phyloP scores from a whole-genome alignment of 192 early-diverging fungal genomes.

The Gaertneriomyces sp. region DNA sequence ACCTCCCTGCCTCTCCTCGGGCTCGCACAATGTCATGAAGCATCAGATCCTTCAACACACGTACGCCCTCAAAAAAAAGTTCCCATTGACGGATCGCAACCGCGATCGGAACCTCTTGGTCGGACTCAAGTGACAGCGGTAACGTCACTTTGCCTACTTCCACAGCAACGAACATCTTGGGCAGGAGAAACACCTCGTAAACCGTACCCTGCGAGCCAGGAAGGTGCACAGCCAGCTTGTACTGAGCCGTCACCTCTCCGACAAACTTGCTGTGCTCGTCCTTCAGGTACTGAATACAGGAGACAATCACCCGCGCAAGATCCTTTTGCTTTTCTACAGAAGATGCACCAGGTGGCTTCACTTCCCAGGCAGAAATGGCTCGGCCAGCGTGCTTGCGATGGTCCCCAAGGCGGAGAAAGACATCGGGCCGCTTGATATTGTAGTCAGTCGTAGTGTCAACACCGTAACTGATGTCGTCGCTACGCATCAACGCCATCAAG shows the following conservation, averaged over 20 bases:
- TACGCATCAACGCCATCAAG: neutral
- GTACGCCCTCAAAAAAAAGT: neutral
- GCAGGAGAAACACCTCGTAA: conserved; percentile 8
- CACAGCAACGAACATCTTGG: conserved; percentile 8
- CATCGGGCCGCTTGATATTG: neutral
- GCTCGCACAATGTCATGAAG: neutral
- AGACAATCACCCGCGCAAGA: neutral
- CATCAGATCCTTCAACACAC: neutral
- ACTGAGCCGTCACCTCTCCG: neutral
- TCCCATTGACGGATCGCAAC: neutral
- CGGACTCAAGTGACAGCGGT: neutral
- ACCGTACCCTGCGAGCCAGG: neutral
- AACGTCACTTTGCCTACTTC: conserved; percentile 1
- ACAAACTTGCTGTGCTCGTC: neutral
- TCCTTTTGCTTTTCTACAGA: neutral
- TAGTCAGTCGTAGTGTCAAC: neutral
- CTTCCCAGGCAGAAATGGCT: neutral
- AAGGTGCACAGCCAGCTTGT: conserved; percentile 8
- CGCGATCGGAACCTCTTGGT: neutral
- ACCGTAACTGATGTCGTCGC: neutral
- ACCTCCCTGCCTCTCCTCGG: no score
- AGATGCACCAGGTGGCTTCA: neutral
- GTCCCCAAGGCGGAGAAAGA: neutral
- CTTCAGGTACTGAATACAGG: conserved; percentile 3
- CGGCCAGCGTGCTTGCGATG: neutral